A percentile compares a stretch with the other conserved stretches of the same genome.
Evolutionary conservation across 1,284 basidiomycete genomes (phyloP).

Genomic region (Thelephora terrestris): DNA sequence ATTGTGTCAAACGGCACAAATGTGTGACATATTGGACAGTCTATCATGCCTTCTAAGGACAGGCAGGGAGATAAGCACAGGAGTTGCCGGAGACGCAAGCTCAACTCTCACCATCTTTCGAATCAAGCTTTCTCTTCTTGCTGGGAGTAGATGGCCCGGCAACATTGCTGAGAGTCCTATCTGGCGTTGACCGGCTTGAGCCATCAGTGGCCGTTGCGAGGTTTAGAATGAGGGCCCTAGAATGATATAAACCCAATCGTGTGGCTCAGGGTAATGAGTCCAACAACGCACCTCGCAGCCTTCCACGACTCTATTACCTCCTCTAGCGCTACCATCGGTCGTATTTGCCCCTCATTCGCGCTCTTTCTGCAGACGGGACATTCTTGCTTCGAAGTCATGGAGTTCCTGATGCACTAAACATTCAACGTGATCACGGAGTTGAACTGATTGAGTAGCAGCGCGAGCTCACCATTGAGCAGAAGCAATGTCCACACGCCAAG

Average conservation of each 20-base stretch:
- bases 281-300: conserved; percentile 41
- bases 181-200: conserved; percentile 6
- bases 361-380: conserved; percentile 57
- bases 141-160: conserved; percentile 19
- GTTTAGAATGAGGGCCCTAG: conserved; percentile 29
- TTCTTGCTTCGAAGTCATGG: conserved; percentile 43
- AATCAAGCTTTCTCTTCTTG: conserved; percentile 7
- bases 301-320: conserved; percentile 54
- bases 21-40: conserved; percentile 48
- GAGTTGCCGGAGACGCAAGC: not conserved
- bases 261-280: conserved; percentile 1
- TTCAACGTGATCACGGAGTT: conserved; percentile 2
- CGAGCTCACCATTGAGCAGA: conserved; percentile 59
- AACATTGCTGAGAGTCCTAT: conserved; percentile 16
- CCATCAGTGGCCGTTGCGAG: conserved; percentile 12
- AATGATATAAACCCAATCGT: conserved; percentile 28
- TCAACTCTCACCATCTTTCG: conserved; percentile 2
- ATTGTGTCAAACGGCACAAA: conserved; percentile 34
- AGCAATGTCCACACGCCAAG: conserved; percentile 63
- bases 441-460: not conserved
- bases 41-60: conserved; percentile 18
- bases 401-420: conserved; percentile 50
- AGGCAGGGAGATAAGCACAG: not conserved
- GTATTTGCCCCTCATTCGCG: conserved; percentile 46
- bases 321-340: conserved; percentile 50